Percentiles rank a stretch among this genome's conserved stretches.
These are phyloP conservation scores for Termitomyces sp. DNA, from an alignment of 768 basidiomycete genomes.

Conservation along the genomic window DNA sequence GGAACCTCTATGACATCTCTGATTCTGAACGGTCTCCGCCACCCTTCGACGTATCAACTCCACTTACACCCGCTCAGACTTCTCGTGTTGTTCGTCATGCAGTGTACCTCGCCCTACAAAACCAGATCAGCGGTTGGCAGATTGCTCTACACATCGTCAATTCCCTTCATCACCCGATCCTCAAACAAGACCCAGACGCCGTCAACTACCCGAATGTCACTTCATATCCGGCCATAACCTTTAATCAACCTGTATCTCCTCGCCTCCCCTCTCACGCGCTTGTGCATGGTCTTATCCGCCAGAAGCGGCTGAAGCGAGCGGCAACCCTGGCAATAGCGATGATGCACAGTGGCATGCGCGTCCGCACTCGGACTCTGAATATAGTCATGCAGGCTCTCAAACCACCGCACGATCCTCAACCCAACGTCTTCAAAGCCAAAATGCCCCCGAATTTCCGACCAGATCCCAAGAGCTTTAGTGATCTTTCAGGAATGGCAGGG, in stretches of 20 bases:
- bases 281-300: constrained; percentile 59
- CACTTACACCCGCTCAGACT: constrained; percentile 13
- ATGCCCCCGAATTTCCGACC: constrained; percentile 9
- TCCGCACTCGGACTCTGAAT: constrained; percentile 47
- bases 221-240: constrained; percentile 34
- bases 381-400: constrained; percentile 29
- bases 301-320: constrained; percentile 38
- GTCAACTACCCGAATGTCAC: constrained; percentile 16
- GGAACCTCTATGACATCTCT: not conserved
- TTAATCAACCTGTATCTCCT: constrained; percentile 46
- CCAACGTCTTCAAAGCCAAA: constrained; percentile 5
- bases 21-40: not conserved
- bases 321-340: constrained; percentile 41
- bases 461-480: constrained; percentile 18
- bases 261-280: constrained; percentile 59
- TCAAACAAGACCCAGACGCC: constrained; percentile 14
- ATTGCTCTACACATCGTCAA: constrained; percentile 53
- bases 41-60: not conserved
- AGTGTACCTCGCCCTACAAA: constrained; percentile 38
- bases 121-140: constrained; percentile 28
- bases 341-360: constrained; percentile 44
- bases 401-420: constrained; percentile 11
- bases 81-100: constrained; percentile 31
- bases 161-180: constrained; percentile 34
- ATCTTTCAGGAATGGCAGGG: constrained; percentile 28